Conservation (phyloP, 495 filamentous ascomycete species). For the Patellaria atrata region DNA sequence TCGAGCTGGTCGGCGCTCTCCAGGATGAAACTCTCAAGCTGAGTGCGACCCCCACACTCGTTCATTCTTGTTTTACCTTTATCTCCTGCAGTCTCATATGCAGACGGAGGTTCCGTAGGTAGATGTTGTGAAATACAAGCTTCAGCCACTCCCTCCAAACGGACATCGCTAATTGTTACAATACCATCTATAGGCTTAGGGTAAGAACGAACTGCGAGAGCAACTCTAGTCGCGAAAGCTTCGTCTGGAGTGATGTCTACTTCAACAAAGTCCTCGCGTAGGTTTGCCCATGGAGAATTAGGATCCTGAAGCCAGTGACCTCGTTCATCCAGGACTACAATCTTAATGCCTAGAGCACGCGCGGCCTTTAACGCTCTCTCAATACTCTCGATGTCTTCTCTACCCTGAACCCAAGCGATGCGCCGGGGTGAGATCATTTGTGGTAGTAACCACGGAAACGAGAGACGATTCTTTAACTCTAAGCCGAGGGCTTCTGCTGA, state of each 20-base stretch:
- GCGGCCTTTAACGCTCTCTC: constrained; percentile 20
- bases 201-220: constrained; percentile 2
- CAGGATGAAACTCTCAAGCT: too few relatives aligned
- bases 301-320: constrained; percentile 34
- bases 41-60: too few relatives aligned
- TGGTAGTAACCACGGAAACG: constrained; percentile 16
- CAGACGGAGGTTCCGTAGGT: constrained; percentile 22
- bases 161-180: constrained; percentile 2
- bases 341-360: constrained; percentile 29
- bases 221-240: neutral
- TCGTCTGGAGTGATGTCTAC: constrained; percentile 10
- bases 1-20: constrained; percentile 1
- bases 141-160: neutral
- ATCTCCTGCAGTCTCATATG: constrained; percentile 31
- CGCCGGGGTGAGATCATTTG: neutral
- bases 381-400: too few relatives aligned
- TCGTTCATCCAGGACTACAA: constrained; percentile 33
- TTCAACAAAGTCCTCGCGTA: constrained; percentile 24
- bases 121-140: constrained; percentile 17
- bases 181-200: constrained; percentile 4
- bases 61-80: constrained; percentile 29
- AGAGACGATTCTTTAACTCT: constrained; percentile 17
- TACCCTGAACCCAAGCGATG: constrained; percentile 3
- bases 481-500: constrained; percentile 7
- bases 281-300: constrained; percentile 24